Evolutionary conservation across 768 basidiomycete species (phyloP).

Genomic region (Trametes meyenii): DNA sequence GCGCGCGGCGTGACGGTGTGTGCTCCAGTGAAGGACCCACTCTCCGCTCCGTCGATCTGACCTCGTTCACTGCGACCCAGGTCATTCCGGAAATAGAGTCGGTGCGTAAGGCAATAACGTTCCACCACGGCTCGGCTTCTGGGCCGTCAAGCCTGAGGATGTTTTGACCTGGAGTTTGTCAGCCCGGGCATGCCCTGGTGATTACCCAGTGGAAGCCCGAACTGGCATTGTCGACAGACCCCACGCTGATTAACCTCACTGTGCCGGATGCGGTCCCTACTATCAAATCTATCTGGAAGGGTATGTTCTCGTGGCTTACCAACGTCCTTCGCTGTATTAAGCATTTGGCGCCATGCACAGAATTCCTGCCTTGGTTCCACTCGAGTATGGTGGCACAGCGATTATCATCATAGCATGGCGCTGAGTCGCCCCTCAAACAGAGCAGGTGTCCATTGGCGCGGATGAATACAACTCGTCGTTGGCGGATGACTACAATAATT

Average conservation of each 20-base stretch:
- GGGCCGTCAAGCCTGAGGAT: neutral
- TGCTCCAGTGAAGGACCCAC: neutral
- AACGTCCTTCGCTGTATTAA: slow-evolving; percentile 14
- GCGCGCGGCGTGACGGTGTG: slow-evolving; percentile 32
- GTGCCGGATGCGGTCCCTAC: slow-evolving; percentile 46
- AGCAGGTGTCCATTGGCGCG: slow-evolving; percentile 49
- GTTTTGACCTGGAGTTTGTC: neutral
- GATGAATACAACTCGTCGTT: slow-evolving; percentile 44
- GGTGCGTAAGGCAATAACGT: slow-evolving; percentile 8
- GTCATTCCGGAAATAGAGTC: slow-evolving; percentile 33
- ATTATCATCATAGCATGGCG: neutral
- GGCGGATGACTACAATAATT: slow-evolving; percentile 45
- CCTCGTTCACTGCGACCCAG: neutral
- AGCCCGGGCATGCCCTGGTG: slow-evolving; percentile 45
- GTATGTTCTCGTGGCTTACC: slow-evolving; percentile 27
- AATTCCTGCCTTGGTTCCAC: slow-evolving; percentile 33
- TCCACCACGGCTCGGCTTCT: too few relatives aligned
- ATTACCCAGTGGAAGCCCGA: slow-evolving; percentile 51
- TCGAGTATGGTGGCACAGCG: slow-evolving; percentile 18
- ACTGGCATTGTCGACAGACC: slow-evolving; percentile 39
- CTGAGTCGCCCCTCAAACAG: neutral
- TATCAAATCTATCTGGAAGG: slow-evolving; percentile 46
- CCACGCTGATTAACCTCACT: slow-evolving; percentile 43
- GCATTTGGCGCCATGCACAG: slow-evolving; percentile 8
- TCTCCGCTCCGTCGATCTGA: neutral